Conservation (phyloP, 2,329 filamentous ascomycete genomes). For the Nectriaceae sp. region DNA sequence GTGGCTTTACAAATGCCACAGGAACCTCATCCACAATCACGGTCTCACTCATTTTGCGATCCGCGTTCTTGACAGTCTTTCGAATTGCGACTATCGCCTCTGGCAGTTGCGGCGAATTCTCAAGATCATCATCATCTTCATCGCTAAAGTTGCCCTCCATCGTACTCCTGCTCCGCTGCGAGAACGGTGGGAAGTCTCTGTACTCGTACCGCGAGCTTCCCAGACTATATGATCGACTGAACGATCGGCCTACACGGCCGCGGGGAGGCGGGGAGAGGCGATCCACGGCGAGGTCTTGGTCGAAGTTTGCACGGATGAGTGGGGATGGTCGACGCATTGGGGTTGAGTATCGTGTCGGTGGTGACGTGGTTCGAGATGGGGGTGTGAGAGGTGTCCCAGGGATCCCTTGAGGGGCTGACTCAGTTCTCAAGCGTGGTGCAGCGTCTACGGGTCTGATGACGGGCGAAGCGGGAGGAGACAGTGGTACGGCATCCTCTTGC, state of each 20-base stretch:
- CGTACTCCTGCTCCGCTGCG: slow-evolving; percentile 36
- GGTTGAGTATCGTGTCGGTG: slow-evolving; percentile 31
- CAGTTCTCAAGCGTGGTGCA: slow-evolving; percentile 19
- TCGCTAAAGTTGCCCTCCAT: slow-evolving; percentile 23
- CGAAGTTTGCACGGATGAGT: slow-evolving; percentile 37
- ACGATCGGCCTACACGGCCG: slow-evolving; percentile 29
- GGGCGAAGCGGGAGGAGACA: slow-evolving; percentile 32
- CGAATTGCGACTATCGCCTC: slow-evolving; percentile 36
- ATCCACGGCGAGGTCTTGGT: slow-evolving; percentile 41
- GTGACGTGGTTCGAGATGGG: slow-evolving; percentile 28
- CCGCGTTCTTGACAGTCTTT: slow-evolving; percentile 22
- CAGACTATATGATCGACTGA: slow-evolving; percentile 38
- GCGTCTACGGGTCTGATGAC: slow-evolving; percentile 33
- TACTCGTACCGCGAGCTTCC: slow-evolving; percentile 36
- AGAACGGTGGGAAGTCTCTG: slow-evolving; percentile 38
- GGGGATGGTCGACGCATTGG: slow-evolving; percentile 34
- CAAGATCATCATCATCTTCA: slow-evolving; percentile 27
- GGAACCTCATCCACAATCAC: slow-evolving; percentile 32
- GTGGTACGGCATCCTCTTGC: slow-evolving; percentile 20
- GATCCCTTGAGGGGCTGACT: slow-evolving; percentile 28
- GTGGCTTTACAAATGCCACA: slow-evolving; percentile 34
- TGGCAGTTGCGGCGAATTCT: slow-evolving; percentile 34
- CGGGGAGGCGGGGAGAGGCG: slow-evolving; percentile 38
- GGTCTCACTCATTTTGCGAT: slow-evolving; percentile 26
- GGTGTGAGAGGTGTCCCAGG: slow-evolving; percentile 23